Percentiles rank a stretch among this genome's conserved stretches.
Conservation (phyloP, 768 basidiomycete species). For the Pulveroboletus ravenelii region DNA sequence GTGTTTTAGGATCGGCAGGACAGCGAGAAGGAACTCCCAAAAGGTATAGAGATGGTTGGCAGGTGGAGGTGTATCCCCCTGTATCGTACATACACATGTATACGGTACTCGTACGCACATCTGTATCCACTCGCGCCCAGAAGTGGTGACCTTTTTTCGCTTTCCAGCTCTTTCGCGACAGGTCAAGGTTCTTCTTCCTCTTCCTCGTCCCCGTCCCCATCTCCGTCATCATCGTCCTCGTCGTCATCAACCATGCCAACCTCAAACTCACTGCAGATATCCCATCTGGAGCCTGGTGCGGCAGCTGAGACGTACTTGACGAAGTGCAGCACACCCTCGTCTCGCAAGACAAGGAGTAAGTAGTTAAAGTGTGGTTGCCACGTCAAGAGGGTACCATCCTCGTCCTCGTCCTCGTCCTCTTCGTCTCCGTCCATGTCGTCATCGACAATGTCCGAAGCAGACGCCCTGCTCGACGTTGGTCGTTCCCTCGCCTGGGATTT, state of each 20-base stretch:
- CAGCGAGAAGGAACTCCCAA: background rate
- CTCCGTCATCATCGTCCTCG: constrained; percentile 23
- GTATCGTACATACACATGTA: background rate
- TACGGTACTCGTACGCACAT: background rate
- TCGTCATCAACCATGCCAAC: constrained; percentile 73
- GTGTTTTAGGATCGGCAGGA: constrained; percentile 44
- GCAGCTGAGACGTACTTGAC: constrained; percentile 92
- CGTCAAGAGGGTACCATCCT: constrained; percentile 62
- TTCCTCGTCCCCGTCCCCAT: too few relatives aligned
- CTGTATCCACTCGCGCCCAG: background rate
- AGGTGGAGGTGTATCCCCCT: background rate
- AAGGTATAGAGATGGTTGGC: background rate
- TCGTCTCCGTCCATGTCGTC: constrained; percentile 27
- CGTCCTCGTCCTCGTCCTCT: constrained; percentile 38
- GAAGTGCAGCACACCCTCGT: constrained; percentile 90
- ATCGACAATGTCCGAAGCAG: constrained; percentile 9
- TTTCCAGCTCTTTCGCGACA: background rate
- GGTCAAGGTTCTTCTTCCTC: constrained; percentile 26
- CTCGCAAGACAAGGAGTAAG: constrained; percentile 82
- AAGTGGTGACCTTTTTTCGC: background rate
- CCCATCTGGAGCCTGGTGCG: constrained; percentile 90
- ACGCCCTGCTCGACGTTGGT: constrained; percentile 11
- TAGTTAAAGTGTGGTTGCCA: constrained; percentile 89
- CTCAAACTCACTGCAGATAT: constrained; percentile 88
- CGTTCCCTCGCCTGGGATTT: constrained; percentile 20